Evolutionary conservation across 352 stramenopile genomes (phyloP).

Genomic region (Globisporangium barbulae): DNA sequence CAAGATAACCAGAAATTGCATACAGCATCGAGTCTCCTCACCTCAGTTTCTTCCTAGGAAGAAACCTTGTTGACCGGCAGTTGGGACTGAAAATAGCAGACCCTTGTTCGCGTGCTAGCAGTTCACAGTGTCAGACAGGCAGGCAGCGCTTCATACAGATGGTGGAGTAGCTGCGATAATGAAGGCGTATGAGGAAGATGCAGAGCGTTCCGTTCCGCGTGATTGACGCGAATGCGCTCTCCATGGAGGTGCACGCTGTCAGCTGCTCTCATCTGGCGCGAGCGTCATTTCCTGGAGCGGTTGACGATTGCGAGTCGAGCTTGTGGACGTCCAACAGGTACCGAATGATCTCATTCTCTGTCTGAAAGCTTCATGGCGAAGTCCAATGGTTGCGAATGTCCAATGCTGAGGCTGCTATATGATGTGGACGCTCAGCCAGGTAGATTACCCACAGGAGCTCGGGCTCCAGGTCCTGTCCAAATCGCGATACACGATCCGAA

Average conservation of each 20-base stretch:
- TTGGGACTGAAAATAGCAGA: not conserved
- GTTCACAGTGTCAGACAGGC: too few relatives aligned
- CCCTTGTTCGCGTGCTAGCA: too few relatives aligned
- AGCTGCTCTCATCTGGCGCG: not conserved
- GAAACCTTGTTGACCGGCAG: too few relatives aligned
- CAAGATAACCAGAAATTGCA: not conserved
- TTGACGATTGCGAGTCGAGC: not conserved
- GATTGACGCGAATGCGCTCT: constrained; percentile 10
- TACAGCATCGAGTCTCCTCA: too few relatives aligned
- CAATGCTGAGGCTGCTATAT: not conserved
- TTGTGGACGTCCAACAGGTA: constrained; percentile 16
- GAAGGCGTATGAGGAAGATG: constrained; percentile 1
- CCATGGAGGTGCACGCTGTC: not conserved
- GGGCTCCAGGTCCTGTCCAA: constrained; percentile 16
- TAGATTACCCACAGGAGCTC: constrained; percentile 14
- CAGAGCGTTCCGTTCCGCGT: constrained; percentile 17
- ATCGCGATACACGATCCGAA: constrained; percentile 1
- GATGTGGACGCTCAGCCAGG: constrained; percentile 3
- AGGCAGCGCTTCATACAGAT: not conserved
- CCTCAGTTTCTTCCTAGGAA: too few relatives aligned
- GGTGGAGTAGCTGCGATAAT: not conserved
- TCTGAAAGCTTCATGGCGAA: not conserved
- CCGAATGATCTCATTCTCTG: not conserved
- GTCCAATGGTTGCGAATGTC: not conserved
- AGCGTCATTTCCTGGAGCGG: constrained; percentile 3